Conservation (phyloP, 2,329 filamentous ascomycete species). For the Aspergillus latus region DNA sequence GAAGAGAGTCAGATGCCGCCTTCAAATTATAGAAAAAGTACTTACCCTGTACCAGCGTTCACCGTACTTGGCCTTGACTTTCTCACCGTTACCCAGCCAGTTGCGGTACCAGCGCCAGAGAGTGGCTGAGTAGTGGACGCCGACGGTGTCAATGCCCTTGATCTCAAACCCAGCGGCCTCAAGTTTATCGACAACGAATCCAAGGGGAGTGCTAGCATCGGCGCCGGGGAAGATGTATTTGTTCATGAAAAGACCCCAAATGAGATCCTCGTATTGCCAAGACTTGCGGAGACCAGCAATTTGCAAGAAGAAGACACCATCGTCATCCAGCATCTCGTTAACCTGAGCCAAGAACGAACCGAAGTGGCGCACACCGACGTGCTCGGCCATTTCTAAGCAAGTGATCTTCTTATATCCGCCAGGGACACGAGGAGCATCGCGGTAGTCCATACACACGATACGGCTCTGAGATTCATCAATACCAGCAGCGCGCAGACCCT, state of each 20-base stretch:
- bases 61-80: conserved; percentile 93
- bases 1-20: conserved; percentile 1
- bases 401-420: conserved; percentile 83
- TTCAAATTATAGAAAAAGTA: conserved; percentile 22
- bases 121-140: conserved; percentile 95
- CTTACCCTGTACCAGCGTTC: conserved; percentile 90
- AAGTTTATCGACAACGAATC: conserved; percentile 78
- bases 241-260: conserved; percentile 99
- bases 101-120: conserved; percentile 99
- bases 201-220: conserved; percentile 89
- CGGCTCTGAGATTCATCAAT: conserved; percentile 84
- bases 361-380: conserved; percentile 93
- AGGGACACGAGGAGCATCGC: conserved; percentile 79
- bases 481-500: conserved; percentile 76
- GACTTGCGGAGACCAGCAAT: conserved; percentile 89
- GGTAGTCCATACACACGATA: conserved; percentile 95
- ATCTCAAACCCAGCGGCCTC: conserved; percentile 88
- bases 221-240: conserved; percentile 98
- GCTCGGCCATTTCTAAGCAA: conserved; percentile 97
- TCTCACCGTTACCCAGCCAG: conserved; percentile 91
- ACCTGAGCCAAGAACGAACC: conserved; percentile 78
- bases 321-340: conserved; percentile 92
- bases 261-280: conserved; percentile 97
- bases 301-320: conserved; percentile 94
- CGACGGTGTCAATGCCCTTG: conserved; percentile 88